Conservation (phyloP, 495 filamentous ascomycete species). For the Chaetomium tenue region DNA sequence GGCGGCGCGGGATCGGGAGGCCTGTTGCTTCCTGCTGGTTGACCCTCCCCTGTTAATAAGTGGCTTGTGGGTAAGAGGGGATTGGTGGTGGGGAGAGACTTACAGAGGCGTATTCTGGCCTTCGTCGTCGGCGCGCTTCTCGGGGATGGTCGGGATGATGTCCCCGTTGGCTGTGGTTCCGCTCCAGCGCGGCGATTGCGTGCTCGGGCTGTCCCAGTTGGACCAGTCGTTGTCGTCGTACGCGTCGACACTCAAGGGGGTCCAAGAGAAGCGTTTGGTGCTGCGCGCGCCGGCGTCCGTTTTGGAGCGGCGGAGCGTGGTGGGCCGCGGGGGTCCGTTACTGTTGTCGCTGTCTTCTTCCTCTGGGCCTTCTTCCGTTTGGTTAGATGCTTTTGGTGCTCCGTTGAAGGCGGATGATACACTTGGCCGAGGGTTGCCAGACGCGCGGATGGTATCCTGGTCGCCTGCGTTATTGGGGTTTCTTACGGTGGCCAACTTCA, state of each 20-base stretch:
- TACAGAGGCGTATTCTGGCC: slow-evolving; percentile 40
- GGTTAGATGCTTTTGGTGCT: slow-evolving; percentile 10
- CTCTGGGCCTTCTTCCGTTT: not conserved
- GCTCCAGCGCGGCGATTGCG: slow-evolving; percentile 49
- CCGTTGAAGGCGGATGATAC: slow-evolving; percentile 30
- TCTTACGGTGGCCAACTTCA: slow-evolving; percentile 40
- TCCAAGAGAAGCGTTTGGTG: slow-evolving; percentile 49
- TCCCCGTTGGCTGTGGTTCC: slow-evolving; percentile 50
- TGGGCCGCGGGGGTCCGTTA: slow-evolving; percentile 22
- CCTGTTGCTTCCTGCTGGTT: slow-evolving; percentile 26
- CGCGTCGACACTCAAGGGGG: slow-evolving; percentile 47
- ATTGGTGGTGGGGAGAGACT: slow-evolving; percentile 21
- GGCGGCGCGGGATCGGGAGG: slow-evolving; percentile 25
- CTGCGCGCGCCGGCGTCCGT: slow-evolving; percentile 34
- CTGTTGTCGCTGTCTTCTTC: slow-evolving; percentile 1
- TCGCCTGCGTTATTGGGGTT: slow-evolving; percentile 17
- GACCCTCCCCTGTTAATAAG: not conserved
- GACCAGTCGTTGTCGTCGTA: slow-evolving; percentile 71
- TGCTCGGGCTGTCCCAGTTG: slow-evolving; percentile 64
- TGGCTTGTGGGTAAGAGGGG: not conserved
- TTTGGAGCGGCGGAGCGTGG: slow-evolving; percentile 31
- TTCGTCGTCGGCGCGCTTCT: slow-evolving; percentile 41
- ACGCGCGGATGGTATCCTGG: slow-evolving; percentile 43
- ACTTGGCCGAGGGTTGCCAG: slow-evolving; percentile 25
- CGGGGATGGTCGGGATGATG: slow-evolving; percentile 40